phyloP scores from a whole-genome alignment of 768 basidiomycete genomes.

The Tylopilus cervinicoccineus region DNA sequence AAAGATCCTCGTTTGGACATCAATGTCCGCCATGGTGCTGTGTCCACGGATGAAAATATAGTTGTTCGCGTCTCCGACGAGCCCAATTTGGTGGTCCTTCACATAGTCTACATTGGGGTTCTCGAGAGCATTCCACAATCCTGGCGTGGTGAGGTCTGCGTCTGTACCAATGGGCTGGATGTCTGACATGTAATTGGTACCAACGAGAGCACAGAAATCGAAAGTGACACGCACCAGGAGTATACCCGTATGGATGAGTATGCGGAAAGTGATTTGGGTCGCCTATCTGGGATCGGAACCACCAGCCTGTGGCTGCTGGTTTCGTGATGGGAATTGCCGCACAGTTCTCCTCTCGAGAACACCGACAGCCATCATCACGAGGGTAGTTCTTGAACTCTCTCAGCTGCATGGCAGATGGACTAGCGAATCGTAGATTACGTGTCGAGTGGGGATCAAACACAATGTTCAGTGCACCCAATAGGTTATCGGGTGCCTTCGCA shows the following conservation, averaged over 20 bases:
- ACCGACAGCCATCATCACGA: not conserved
- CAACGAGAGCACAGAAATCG: not conserved
- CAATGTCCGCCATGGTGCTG: slow-evolving; percentile 6
- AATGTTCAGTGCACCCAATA: slow-evolving; percentile 12
- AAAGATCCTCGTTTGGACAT: slow-evolving; percentile 6
- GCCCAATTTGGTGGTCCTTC: not conserved
- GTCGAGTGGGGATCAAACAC: slow-evolving; percentile 10
- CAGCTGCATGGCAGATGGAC: slow-evolving; percentile 4
- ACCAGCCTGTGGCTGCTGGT: slow-evolving; percentile 12
- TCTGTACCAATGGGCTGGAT: slow-evolving; percentile 8
- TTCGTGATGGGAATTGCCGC: slow-evolving; percentile 5
- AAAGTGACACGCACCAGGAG: slow-evolving; percentile 1
- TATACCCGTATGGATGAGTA: not conserved
- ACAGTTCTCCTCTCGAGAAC: not conserved
- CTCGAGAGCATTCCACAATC: not conserved
- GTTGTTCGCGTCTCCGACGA: slow-evolving; percentile 4
- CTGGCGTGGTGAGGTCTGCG: not conserved
- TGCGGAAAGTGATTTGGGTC: slow-evolving; percentile 5
- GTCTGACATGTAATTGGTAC: not conserved
- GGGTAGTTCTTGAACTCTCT: not conserved
- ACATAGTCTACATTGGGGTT: slow-evolving; percentile 2
- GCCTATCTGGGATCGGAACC: not conserved
- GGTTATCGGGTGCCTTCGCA: not conserved
- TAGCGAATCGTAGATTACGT: slow-evolving; percentile 9
- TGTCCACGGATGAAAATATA: slow-evolving; percentile 12